phyloP scores from a whole-genome alignment of 2,329 filamentous ascomycete species.

The Penicillium olsonii region DNA sequence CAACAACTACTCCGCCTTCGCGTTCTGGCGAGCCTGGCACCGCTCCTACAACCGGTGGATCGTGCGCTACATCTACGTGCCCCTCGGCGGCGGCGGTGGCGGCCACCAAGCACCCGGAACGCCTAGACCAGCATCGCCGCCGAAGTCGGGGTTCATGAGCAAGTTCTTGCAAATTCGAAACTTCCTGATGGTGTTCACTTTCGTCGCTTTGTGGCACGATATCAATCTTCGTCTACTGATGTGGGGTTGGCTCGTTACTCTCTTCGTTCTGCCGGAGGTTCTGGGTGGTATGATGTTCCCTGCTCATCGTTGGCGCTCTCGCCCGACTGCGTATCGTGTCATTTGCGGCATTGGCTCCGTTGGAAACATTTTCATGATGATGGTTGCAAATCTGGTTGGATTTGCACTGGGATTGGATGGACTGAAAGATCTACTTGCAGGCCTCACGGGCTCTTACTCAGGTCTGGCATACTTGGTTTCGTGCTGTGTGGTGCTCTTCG shows the following conservation, averaged over 20 bases:
- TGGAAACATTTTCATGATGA: slow-evolving; percentile 89
- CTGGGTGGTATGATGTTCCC: slow-evolving; percentile 73
- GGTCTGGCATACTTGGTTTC: slow-evolving; percentile 72
- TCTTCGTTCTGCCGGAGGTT: slow-evolving; percentile 91
- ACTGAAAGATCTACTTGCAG: slow-evolving; percentile 70
- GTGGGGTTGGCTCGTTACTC: slow-evolving; percentile 94
- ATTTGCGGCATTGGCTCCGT: slow-evolving; percentile 80
- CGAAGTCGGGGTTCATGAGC: slow-evolving; percentile 40
- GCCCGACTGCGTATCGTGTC: slow-evolving; percentile 73
- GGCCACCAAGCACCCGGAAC: slow-evolving; percentile 22
- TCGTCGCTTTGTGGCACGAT: slow-evolving; percentile 97
- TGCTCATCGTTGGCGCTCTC: slow-evolving; percentile 65
- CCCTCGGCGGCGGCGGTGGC: slow-evolving; percentile 70
- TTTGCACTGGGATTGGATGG: slow-evolving; percentile 93
- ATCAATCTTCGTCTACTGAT: slow-evolving; percentile 86
- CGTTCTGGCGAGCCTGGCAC: slow-evolving; percentile 97
- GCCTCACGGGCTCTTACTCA: slow-evolving; percentile 75
- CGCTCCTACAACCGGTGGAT: slow-evolving; percentile 93
- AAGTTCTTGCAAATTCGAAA: slow-evolving; percentile 67
- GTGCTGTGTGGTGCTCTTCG: slow-evolving; percentile 75
- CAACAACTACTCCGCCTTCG: slow-evolving; percentile 86
- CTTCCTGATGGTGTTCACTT: slow-evolving; percentile 86
- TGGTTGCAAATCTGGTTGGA: slow-evolving; percentile 89
- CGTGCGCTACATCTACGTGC: slow-evolving; percentile 89
- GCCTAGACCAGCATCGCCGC: slow-evolving; percentile 49